Percentiles rank a stretch among this genome's conserved stretches.
phyloP scores from a whole-genome alignment of 2,329 filamentous ascomycete genomes.

The Atkinsonella hypoxylon region DNA sequence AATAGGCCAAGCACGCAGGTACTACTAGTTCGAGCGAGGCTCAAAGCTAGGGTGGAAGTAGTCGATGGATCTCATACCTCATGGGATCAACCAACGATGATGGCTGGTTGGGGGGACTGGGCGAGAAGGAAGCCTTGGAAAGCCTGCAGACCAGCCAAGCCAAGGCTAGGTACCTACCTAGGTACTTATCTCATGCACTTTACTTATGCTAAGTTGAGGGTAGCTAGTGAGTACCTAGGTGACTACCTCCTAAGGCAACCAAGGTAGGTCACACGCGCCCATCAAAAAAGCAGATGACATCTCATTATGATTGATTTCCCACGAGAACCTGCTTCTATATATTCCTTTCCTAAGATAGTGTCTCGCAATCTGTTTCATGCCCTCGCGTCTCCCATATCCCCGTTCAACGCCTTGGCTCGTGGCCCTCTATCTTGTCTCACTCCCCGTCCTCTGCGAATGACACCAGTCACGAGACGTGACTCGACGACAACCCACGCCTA shows the following conservation, averaged over 20 bases:
- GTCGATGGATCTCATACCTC: too few relatives aligned
- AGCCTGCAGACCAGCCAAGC: not conserved
- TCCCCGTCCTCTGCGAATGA: slow-evolving; percentile 1
- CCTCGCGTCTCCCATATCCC: slow-evolving; percentile 6
- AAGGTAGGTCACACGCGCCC: not conserved
- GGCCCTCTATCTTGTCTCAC: not conserved
- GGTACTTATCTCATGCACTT: too few relatives aligned
- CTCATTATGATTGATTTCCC: not conserved
- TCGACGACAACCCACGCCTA: not conserved
- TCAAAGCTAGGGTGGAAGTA: too few relatives aligned
- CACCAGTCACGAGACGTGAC: not conserved
- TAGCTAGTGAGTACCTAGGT: too few relatives aligned
- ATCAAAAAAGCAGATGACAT: not conserved
- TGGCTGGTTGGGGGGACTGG: too few relatives aligned
- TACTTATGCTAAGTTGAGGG: too few relatives aligned
- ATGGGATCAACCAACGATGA: too few relatives aligned
- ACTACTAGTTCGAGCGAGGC: too few relatives aligned
- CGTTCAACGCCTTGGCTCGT: not conserved
- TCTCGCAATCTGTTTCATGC: not conserved
- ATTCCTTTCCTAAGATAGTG: not conserved
- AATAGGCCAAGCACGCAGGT: too few relatives aligned
- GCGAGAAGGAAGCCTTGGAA: too few relatives aligned
- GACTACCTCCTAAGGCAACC: too few relatives aligned
- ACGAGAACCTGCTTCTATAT: not conserved
- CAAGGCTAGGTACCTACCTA: not conserved